Conservation (phyloP, 2,329 filamentous ascomycete species). For the Diaporthe humulicola region DNA sequence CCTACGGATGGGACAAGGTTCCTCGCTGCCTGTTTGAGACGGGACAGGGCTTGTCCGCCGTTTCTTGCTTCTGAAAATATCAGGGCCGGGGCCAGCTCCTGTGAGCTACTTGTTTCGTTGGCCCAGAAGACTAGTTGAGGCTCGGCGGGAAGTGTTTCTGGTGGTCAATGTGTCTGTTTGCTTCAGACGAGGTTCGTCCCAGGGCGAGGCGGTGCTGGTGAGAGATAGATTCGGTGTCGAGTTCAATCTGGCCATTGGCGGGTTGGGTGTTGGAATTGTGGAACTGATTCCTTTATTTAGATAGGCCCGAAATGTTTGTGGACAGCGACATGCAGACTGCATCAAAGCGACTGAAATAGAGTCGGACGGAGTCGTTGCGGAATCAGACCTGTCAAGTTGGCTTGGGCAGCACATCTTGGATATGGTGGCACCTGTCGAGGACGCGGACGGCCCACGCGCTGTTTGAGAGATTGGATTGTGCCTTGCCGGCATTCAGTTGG, state of each 20-base stretch:
- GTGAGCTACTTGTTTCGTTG: conserved; percentile 15
- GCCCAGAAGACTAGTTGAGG: not conserved
- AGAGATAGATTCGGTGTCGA: conserved; percentile 15
- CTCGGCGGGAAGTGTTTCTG: conserved; percentile 4
- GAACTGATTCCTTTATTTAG: not conserved
- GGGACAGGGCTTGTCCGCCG: not conserved
- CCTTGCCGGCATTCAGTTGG: not conserved
- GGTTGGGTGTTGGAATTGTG: not conserved
- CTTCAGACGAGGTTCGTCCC: conserved; percentile 32
- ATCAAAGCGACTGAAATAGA: conserved; percentile 14
- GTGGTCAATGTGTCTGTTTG: conserved; percentile 20
- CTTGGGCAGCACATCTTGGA: conserved; percentile 25
- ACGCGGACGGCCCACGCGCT: not conserved
- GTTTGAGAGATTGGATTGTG: conserved; percentile 20
- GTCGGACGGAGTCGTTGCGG: conserved; percentile 23
- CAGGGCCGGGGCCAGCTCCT: not conserved
- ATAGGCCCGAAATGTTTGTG: not conserved
- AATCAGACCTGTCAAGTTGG: conserved; percentile 30
- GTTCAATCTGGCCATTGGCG: not conserved
- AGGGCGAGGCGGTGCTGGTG: conserved; percentile 11
- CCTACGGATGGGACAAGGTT: not conserved
- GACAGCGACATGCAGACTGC: not conserved
- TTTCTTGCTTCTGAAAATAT: conserved; percentile 6
- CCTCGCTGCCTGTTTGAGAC: not conserved
- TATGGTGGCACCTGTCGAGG: conserved; percentile 14